Conservation (phyloP, 495 filamentous ascomycete genomes). For the Rusavskia elegans region DNA sequence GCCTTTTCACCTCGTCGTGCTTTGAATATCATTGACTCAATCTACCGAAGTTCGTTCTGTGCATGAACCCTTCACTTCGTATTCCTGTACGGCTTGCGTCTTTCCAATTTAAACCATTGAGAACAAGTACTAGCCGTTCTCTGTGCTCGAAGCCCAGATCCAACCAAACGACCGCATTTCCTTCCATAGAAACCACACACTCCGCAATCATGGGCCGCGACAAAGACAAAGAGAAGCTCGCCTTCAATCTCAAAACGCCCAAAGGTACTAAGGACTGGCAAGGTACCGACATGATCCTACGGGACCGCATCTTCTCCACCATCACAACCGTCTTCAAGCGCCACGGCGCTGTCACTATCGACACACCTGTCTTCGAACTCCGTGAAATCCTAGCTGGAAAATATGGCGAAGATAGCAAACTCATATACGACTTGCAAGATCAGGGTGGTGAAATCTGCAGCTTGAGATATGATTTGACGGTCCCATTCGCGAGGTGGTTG, state of each 20-base stretch:
- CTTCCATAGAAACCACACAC: not conserved
- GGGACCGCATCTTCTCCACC: constrained; percentile 69
- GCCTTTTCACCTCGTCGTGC: not conserved
- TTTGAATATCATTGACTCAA: constrained; percentile 9
- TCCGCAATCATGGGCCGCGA: not conserved
- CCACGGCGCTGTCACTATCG: constrained; percentile 72
- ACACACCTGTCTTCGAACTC: constrained; percentile 72
- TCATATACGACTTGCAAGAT: constrained; percentile 77
- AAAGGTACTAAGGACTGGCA: constrained; percentile 37
- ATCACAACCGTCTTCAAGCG: constrained; percentile 80
- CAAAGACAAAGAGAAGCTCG: constrained; percentile 16
- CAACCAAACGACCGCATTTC: not conserved
- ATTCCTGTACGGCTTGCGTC: constrained; percentile 3
- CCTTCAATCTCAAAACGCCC: constrained; percentile 31
- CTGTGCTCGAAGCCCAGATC: not conserved
- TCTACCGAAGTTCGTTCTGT: not conserved
- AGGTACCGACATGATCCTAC: constrained; percentile 57
- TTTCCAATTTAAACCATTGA: not conserved
- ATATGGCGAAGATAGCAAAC: constrained; percentile 84
- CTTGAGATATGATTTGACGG: constrained; percentile 80
- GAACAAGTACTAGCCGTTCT: not conserved
- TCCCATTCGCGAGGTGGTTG: constrained; percentile 78
- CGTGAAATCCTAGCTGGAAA: constrained; percentile 70
- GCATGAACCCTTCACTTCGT: constrained; percentile 5
- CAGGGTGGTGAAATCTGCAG: constrained; percentile 77